A percentile compares a stretch with the other conserved stretches of the same genome.
Evolutionary conservation across 768 basidiomycete genomes (phyloP).

Genomic region (Saitozyma sp.): DNA sequence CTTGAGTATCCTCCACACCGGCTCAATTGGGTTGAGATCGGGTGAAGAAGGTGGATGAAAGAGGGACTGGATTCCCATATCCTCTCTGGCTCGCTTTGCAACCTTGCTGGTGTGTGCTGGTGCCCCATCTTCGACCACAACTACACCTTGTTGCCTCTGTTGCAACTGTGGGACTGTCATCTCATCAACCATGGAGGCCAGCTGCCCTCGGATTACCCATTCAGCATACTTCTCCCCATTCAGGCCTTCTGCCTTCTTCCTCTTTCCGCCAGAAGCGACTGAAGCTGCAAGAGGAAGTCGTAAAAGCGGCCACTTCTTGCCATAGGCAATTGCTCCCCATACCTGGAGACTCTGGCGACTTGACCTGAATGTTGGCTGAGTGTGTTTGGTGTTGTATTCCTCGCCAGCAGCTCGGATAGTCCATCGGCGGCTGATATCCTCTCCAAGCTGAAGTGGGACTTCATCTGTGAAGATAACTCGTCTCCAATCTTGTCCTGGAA

Average conservation of each 20-base stretch:
- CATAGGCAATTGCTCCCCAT: neutral
- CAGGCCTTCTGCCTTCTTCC: neutral
- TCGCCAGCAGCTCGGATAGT: constrained; percentile 1
- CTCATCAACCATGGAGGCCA: neutral
- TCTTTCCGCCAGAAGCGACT: neutral
- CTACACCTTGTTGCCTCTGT: neutral
- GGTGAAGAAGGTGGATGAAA: neutral
- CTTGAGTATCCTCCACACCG: neutral
- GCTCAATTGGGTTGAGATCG: neutral
- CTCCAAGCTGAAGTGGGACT: constrained; percentile 1
- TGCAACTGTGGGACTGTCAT: neutral
- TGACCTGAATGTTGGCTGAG: neutral
- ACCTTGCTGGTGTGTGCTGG: neutral
- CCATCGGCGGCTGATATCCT: neutral
- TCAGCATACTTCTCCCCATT: neutral
- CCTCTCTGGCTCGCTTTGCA: neutral
- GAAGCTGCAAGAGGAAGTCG: neutral
- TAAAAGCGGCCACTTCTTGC: constrained; percentile 3
- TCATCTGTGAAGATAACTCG: constrained; percentile 1
- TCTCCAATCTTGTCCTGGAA: neutral
- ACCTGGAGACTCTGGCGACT: neutral
- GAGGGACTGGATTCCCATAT: neutral
- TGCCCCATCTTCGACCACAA: neutral
- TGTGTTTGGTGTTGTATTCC: neutral
- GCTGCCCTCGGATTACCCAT: neutral